Base-by-base conservation (phyloP, 768 basidiomycete species). In the Phlebiopsis flavidoalba region DNA sequence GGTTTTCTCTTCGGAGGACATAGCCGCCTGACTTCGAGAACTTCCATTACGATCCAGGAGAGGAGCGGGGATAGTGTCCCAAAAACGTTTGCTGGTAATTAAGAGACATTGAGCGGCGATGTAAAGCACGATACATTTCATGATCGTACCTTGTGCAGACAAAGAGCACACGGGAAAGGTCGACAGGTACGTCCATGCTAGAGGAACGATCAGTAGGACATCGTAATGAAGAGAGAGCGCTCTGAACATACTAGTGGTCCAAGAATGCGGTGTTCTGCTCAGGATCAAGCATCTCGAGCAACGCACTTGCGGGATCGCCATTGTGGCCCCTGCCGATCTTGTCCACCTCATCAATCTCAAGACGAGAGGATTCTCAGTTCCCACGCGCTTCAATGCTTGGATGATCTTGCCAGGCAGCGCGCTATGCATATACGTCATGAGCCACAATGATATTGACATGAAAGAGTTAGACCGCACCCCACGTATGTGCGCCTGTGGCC, bases 401-500 rank as follows among this genome's bases (percentile, higher is more conserved):
- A 96, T 93, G 61, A 95, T 93, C 80, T 96, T 97, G 37, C 95
- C 94, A 0, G 95, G 95, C 47, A 97, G 79, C 0, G 94, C 95
- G 56, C 90, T 91, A 64, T 19, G 2, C 2, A 55, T 8, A 26
- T 21, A 17, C 61, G 43, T 36, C 45, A 31, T 50, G 3, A 60
- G 43, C 37, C 48, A 49, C 35, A 24, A 35, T 7, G 31, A 2
- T 24, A 15, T 43, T 31, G 36, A 24, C 53, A 12, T 14, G 24
- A 53, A 58, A 8, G 12, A 4, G 22, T 22, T 36, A 17, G 15
- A 77, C 87, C 26, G 48, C 60, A 91, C 88, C 91, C 93, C 56
- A 95, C 93, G 70, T 97, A 98, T n/a, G 96, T 99, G 71, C 97
- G 79, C 67, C 97, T 77, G 70, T 99, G 97, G 0, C 97, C 97